phyloP scores from a whole-genome alignment of 2,329 filamentous ascomycete genomes.

The Aquanectria penicillioides region DNA sequence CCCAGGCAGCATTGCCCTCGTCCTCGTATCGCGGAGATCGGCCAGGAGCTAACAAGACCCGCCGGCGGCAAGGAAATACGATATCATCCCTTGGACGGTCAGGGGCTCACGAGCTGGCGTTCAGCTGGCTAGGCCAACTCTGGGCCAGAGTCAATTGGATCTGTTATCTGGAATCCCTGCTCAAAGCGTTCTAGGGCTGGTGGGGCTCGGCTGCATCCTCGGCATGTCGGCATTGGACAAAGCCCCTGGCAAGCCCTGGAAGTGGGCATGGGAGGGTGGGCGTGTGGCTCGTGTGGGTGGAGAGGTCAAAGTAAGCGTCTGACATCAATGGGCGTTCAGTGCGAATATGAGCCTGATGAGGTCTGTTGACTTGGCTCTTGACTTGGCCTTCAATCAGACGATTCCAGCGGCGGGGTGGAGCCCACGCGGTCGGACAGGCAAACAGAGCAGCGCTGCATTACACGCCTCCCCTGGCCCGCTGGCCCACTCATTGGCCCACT shows the following conservation, averaged over 20 bases:
- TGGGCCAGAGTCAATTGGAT: conserved; percentile 25
- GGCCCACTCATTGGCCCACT: too few relatives aligned
- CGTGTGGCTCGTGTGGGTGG: not conserved
- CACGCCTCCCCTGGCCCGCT: too few relatives aligned
- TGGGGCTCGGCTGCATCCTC: conserved; percentile 24
- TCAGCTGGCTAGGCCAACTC: conserved; percentile 23
- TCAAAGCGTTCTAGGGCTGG: conserved; percentile 1
- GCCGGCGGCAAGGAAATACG: conserved; percentile 12
- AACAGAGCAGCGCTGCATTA: too few relatives aligned
- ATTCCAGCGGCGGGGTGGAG: too few relatives aligned
- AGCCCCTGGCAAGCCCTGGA: not conserved
- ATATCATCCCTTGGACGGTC: conserved; percentile 24
- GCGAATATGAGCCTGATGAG: too few relatives aligned
- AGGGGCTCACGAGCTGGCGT: conserved; percentile 22
- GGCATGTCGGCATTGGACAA: conserved; percentile 30
- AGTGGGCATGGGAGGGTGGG: not conserved
- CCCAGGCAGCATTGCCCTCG: not conserved
- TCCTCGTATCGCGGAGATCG: conserved; percentile 21
- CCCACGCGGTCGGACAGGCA: too few relatives aligned
- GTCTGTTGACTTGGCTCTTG: too few relatives aligned
- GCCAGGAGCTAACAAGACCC: not conserved
- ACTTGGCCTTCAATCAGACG: too few relatives aligned
- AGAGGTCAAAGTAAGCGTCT: not conserved
- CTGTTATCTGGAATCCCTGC: conserved; percentile 21
- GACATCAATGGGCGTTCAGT: conserved; percentile 1